Base-by-base conservation (phyloP, 106 monocot genomes). In the Dendrobium nobile region DNA sequence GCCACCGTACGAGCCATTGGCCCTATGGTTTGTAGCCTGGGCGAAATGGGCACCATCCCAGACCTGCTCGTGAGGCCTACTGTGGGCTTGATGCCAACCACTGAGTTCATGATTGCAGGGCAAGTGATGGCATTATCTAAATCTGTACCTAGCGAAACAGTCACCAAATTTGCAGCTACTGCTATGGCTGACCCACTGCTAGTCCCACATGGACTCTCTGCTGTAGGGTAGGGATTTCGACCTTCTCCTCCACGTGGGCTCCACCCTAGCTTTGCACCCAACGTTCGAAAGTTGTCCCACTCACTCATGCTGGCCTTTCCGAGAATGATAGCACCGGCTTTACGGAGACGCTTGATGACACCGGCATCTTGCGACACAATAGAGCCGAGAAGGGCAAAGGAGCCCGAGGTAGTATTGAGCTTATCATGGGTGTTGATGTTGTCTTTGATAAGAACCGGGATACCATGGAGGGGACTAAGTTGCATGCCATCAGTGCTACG, bases 141-240 rank as follows among this genome's bases (percentile, higher is more conserved):
- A 80, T 95, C 90, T 28, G 92, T 89, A 10, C 90, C 95, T 19
- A 95, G 75, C 13, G 95, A 80, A 42, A 92, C 87, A 8, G 89
- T 28, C 9, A 72, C 95, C 89, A 92, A 76, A 80, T 92, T 89
- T 15, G 95, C 90, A 4, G 95, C 95, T 20, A 79, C 95, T 0
- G 95, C 86, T 18, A 95, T 95, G 33, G 95, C 90, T 0, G 95
- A 89, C 4, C 95, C 95, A 37, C 86, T 95, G 87, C 90, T 95
- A 9, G 95, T 89, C 16, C 90, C 88, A 70, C 90, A 95, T 0
- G 92, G 87, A 6, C 78, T 68, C 1, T 81, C 87, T 11, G 90
- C 79, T 26, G 81, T 65, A 59, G 79, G 74, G 9, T 95, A 95
- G 0, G 95, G 92, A 70, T 92, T 95, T 90, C 88, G n/a, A 51